Base-by-base conservation (phyloP, 2,329 filamentous ascomycete genomes). In the Claviceps capensis region DNA sequence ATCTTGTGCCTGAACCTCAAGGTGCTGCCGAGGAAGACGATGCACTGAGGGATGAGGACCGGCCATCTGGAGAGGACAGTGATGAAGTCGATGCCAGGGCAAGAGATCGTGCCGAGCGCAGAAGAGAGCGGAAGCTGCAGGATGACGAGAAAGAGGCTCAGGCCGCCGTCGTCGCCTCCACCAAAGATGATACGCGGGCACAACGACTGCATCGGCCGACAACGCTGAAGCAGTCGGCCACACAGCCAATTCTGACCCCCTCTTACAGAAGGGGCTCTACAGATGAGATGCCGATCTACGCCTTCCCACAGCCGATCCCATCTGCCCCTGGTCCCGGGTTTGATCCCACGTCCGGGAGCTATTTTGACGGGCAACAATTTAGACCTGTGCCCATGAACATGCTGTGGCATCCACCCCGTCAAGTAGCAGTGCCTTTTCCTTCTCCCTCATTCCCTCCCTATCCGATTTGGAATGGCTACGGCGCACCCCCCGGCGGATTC, bases 1-100 rank as follows among this genome's bases (percentile, higher is more conserved):
- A 55, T 37, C 56, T 68, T 55, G 72, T 73, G 58, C 70, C 72
- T 48, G 69, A 75, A 58, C 66, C 71, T 42, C 73, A 69, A 16
- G 62, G 71, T 34, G 66, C 68, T 4, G 55, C 59, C 19, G 64
- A 63, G 41, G 58, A 59, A 37, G 59, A 66, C 11, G 59, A 55
- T 13, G 63, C 30, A 11, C 30, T 34, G 62, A 26, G 57, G 56
- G 3, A n/a, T 36, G 14, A 36, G 56, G 19, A 58, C n/a, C 59
- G 60, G 6, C 54, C 55, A 9, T 45, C 55, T 14, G 56, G 56
- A 40, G 53, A 53, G 36, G 60, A 64, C 5, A 53, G 54, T 38
- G 62, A 53, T 37, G 58, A 56, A 37, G 38, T 52, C 11, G 36
- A 53, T 48, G 53, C 54, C 47, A 63, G 60, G 47, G 61, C 60